These are phyloP conservation scores for Brasenia schreberi DNA, from an alignment of 164 flowering plant genomes.

Conservation along the genomic window DNA sequence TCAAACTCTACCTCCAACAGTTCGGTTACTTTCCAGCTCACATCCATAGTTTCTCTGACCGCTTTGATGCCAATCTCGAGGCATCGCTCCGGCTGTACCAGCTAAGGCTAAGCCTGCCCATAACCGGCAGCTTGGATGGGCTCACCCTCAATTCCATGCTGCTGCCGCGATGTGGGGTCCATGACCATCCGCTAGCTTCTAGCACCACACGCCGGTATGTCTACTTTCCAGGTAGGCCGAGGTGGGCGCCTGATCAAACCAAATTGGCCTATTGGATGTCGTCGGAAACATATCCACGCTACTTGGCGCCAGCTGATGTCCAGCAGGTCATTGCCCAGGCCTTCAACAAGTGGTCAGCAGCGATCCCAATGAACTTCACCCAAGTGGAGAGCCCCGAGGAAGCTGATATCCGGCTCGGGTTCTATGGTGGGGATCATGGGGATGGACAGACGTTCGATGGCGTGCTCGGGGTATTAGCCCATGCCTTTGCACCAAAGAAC, in stretches of 20 bases:
- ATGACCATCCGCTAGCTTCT: conserved; percentile 5
- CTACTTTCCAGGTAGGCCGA: conserved; percentile 46
- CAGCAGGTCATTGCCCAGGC: conserved; percentile 25
- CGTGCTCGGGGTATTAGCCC: conserved; percentile 55
- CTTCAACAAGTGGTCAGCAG: conserved; percentile 40
- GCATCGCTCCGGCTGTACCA: conserved; percentile 34
- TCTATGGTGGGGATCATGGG: conserved; percentile 59
- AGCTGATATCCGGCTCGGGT: conserved; percentile 60
- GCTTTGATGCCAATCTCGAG: conserved; percentile 28
- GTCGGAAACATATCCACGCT: conserved; percentile 7
- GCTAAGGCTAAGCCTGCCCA: conserved; percentile 22
- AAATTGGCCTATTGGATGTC: conserved; percentile 47
- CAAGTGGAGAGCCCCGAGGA: conserved; percentile 26
- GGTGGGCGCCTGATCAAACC: conserved; percentile 36
- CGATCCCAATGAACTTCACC: conserved; percentile 43
- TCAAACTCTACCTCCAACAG: conserved; percentile 35
- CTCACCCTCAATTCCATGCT: conserved; percentile 27
- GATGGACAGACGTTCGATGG: conserved; percentile 82
- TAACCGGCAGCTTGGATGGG: conserved; percentile 33
- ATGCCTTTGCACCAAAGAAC: conserved; percentile 56
- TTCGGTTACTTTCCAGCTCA: conserved; percentile 35
- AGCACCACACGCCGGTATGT: conserved; percentile 11
- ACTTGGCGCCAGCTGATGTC: conserved; percentile 19
- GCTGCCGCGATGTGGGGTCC: conserved; percentile 41
- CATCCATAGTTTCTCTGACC: conserved; percentile 21